Percentiles rank a stretch among this genome's conserved stretches.
Conservation (phyloP, 1,139 yeast genomes). For the Hansenula anomala region DNA sequence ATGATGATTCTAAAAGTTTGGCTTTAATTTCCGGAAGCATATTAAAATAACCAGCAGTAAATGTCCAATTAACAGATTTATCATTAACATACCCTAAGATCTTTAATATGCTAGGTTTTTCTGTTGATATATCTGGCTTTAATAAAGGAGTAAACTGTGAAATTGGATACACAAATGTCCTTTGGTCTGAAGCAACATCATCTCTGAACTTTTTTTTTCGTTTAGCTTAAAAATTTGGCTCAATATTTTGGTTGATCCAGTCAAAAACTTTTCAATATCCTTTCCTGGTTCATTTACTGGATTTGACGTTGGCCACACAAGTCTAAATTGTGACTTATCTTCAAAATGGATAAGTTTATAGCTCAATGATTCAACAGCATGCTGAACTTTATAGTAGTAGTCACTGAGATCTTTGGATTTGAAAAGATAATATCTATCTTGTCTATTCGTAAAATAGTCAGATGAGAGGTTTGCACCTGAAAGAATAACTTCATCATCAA, state of each 20-base stretch:
- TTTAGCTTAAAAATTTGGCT: slow-evolving; percentile 46
- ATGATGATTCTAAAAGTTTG: slow-evolving; percentile 54
- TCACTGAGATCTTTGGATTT: slow-evolving; percentile 52
- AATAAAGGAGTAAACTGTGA: slow-evolving; percentile 87
- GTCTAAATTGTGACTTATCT: slow-evolving; percentile 44
- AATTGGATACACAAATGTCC: slow-evolving; percentile 83
- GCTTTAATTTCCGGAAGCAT: slow-evolving; percentile 72
- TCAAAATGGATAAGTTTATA: slow-evolving; percentile 54
- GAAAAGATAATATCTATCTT: slow-evolving; percentile 84
- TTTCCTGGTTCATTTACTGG: slow-evolving; percentile 67
- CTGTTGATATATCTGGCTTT: slow-evolving; percentile 67
- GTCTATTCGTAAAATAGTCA: slow-evolving; percentile 94
- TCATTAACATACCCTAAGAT: slow-evolving; percentile 55
- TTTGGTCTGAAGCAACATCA: too few relatives aligned
- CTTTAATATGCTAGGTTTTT: slow-evolving; percentile 63
- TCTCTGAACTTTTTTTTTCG: too few relatives aligned
- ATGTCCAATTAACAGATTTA: slow-evolving; percentile 65
- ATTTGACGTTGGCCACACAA: slow-evolving; percentile 76
- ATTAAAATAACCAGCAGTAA: slow-evolving; percentile 97
- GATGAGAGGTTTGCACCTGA: slow-evolving; percentile 89
- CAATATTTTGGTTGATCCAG: slow-evolving; percentile 53
- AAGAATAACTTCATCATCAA: slow-evolving; percentile 83
- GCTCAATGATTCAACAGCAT: slow-evolving; percentile 62
- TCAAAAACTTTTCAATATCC: slow-evolving; percentile 51
- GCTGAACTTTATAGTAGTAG: slow-evolving; percentile 68